phyloP scores from a whole-genome alignment of 2,329 filamentous ascomycete species.

The Xylariaceae sp. region DNA sequence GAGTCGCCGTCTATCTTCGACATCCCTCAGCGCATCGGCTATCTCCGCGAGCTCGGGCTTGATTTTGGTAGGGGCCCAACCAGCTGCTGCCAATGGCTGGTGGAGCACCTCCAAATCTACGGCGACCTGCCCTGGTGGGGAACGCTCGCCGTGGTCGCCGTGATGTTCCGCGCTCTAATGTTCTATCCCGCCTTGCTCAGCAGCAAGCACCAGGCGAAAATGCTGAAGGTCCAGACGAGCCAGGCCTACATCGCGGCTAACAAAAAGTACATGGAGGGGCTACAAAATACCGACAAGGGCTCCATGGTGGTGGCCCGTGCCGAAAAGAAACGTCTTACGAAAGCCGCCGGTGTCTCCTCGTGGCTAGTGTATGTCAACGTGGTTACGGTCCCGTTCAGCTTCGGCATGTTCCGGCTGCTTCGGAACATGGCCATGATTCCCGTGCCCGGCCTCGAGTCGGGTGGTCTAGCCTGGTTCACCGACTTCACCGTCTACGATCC shows the following conservation, averaged over 20 bases:
- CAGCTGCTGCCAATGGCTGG: constrained; percentile 63
- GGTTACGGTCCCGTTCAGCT: constrained; percentile 63
- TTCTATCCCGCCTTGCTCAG: constrained; percentile 62
- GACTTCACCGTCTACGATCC: constrained; percentile 77
- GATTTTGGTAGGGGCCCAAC: constrained; percentile 85
- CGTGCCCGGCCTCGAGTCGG: constrained; percentile 70
- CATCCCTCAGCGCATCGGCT: constrained; percentile 74
- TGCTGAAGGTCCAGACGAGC: constrained; percentile 53
- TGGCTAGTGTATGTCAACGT: constrained; percentile 52
- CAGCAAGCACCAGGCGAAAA: constrained; percentile 58
- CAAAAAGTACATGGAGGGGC: constrained; percentile 47
- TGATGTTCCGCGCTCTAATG: constrained; percentile 61
- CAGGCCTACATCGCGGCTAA: constrained; percentile 51
- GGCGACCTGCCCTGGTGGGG: constrained; percentile 77
- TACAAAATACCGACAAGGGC: constrained; percentile 40
- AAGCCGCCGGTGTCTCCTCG: constrained; percentile 50
- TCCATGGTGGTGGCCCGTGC: constrained; percentile 43
- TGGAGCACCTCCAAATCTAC: constrained; percentile 81
- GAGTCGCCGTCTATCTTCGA: constrained; percentile 41
- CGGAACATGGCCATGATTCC: constrained; percentile 71
- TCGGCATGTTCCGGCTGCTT: constrained; percentile 74
- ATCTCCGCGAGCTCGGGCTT: constrained; percentile 74
- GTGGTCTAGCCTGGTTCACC: constrained; percentile 71
- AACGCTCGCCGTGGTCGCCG: constrained; percentile 62
- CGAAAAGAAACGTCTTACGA: constrained; percentile 50